Evolutionary conservation across 495 filamentous ascomycete species (phyloP).

Genomic region (Penicillium bialowiezense): DNA sequence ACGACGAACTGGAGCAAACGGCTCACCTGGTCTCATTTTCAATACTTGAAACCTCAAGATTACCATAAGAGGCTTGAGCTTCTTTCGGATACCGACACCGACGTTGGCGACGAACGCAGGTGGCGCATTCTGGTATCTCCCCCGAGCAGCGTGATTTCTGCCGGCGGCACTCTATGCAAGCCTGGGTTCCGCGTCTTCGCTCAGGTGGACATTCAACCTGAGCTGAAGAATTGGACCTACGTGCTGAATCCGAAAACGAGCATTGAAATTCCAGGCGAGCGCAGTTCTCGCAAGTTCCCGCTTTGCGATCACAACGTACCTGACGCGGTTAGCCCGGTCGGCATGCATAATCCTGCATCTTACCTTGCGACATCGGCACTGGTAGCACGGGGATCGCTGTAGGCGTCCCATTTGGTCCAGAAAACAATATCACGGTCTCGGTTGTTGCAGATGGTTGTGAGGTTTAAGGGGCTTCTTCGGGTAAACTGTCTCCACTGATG

Average conservation of each 20-base stretch:
- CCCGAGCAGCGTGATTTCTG: slow-evolving; percentile 17
- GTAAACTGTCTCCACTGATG: background rate
- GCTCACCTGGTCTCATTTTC: background rate
- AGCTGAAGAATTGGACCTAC: background rate
- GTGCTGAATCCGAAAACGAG: slow-evolving; percentile 5
- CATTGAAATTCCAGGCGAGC: slow-evolving; percentile 14
- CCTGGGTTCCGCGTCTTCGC: slow-evolving; percentile 9
- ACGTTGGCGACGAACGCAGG: slow-evolving; percentile 1
- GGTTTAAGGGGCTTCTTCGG: background rate
- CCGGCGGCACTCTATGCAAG: slow-evolving; percentile 13
- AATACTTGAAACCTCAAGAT: too few species aligned
- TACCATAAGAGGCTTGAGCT: background rate
- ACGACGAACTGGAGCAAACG: background rate
- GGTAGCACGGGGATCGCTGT: slow-evolving; percentile 13
- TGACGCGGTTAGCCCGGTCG: background rate
- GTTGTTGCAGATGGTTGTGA: background rate
- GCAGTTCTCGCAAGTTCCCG: slow-evolving; percentile 11
- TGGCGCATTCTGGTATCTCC: slow-evolving; percentile 8
- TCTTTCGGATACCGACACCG: background rate
- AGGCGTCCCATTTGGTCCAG: slow-evolving; percentile 4
- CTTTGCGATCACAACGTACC: slow-evolving; percentile 18
- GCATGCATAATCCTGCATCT: background rate
- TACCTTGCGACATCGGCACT: slow-evolving; percentile 20
- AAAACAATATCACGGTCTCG: background rate
- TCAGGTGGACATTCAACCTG: background rate